Base-by-base conservation (phyloP, 108 stramenopile species). In the Cylindrotheca fusiformis region DNA sequence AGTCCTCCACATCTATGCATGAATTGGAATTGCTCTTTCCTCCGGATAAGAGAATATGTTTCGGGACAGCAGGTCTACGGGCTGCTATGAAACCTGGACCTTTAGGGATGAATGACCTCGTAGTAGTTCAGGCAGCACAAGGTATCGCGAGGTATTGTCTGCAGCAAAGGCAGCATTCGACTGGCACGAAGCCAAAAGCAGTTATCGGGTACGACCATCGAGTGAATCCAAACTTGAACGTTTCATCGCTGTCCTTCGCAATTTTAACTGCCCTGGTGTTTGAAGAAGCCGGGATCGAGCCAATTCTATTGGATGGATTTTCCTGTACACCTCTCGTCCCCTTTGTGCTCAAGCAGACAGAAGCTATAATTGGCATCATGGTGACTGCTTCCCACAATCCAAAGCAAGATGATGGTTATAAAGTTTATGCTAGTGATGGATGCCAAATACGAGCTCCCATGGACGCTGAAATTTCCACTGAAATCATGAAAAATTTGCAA, bases 311-410 rank as follows among this genome's bases (percentile, higher is more conserved):
- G 20, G 91, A 92, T 65, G 81, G 87, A 53, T 85, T 76, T 62
- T 91, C 94, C 2, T 71, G 87, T 17, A 99, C 98, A 1, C 98
- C 97, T 2, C 53, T 96, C 50, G 86, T 99, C 31, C 88, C 98
- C 24, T 99, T 88, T 73, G 55, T 46, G 6, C 25, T 80, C 5
- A 44, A 55, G 41, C 41, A 76, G 33, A 4, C 63, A 10, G 52
- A 49, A 41, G 90, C 93, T 0, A 63, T 78, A n/a, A 87, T 86
- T 28, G 98, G 98, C 14, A 82, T 97, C 44, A 99, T 99, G 98
- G 90, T 97, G 2, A 99, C 98, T 2, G 97, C 97, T 0, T 91
- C 89, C n/a, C 98, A 99, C 81, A 99, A 99, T 81, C 98, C 98
- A 0, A 95, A 94, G 57, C 69, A 79, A 25, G 98, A 99, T 74